Evolutionary conservation across 805 yeast species (phyloP).

Genomic region (Brettanomyces naardenensis): DNA sequence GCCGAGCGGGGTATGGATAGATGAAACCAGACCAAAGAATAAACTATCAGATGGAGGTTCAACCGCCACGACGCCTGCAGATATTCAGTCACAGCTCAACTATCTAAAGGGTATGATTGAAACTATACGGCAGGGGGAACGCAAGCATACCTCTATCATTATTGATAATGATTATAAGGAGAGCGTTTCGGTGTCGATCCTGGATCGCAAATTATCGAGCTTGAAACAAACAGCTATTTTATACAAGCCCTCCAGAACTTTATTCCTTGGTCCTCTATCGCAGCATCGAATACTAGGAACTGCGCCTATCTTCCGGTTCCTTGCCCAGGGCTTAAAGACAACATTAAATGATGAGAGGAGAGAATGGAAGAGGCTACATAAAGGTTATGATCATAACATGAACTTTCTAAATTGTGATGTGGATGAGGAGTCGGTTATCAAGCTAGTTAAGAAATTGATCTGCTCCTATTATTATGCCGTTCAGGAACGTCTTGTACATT

Average conservation of each 20-base stretch:
- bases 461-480: not conserved
- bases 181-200: no score
- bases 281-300: not conserved
- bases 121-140: no score
- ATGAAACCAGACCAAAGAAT: no score
- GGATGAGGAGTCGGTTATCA: not conserved
- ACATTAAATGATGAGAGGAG: not conserved
- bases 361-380: not conserved
- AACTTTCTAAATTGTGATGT: not conserved
- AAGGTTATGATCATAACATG: not conserved
- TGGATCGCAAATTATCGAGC: not conserved
- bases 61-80: no score
- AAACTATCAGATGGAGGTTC: no score
- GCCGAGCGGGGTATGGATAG: no score
- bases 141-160: no score
- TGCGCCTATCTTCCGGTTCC: not conserved
- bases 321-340: not conserved
- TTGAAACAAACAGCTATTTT: not conserved
- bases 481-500: slow-evolving; percentile 1
- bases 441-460: not conserved
- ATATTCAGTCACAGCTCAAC: no score
- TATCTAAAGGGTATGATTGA: no score
- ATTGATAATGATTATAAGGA: no score
- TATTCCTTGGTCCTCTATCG: not conserved
- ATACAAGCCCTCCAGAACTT: not conserved